A percentile compares a stretch with the other conserved stretches of the same genome.
Evolutionary conservation across 2,329 filamentous ascomycete genomes (phyloP).

Genomic region (Paraconiothyrium sp.): DNA sequence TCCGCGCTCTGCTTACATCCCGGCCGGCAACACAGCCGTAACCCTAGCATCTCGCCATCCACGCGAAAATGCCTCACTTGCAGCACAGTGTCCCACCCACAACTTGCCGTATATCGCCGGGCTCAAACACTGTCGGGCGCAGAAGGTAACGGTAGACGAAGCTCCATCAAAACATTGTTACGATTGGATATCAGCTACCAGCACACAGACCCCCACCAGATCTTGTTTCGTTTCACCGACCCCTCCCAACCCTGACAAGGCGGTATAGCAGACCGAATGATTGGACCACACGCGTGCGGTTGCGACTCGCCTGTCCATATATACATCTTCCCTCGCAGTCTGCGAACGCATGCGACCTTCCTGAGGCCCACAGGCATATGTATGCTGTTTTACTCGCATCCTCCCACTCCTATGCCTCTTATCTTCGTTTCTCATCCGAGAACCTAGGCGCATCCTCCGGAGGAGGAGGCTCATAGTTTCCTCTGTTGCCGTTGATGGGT

Average conservation of each 20-base stretch:
- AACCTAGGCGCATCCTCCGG: constrained; percentile 49
- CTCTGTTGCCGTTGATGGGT: constrained; percentile 76
- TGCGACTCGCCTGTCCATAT: not conserved
- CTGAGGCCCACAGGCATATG: constrained; percentile 2
- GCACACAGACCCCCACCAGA: not conserved
- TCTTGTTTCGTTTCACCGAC: constrained; percentile 6
- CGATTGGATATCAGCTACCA: constrained; percentile 30
- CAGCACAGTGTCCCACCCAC: constrained; percentile 23
- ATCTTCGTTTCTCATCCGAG: constrained; percentile 49
- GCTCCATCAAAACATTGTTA: constrained; percentile 15
- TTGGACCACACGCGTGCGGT: not conserved
- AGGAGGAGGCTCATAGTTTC: constrained; percentile 66
- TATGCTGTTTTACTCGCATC: not conserved
- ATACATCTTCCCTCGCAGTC: not conserved
- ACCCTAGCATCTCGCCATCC: not conserved
- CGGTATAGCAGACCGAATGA: not conserved
- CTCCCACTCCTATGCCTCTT: constrained; percentile 14
- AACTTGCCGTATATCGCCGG: not conserved
- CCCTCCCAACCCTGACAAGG: not conserved
- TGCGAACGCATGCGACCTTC: constrained; percentile 6
- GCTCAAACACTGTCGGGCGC: not conserved
- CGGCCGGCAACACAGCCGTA: not conserved
- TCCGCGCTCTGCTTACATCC: constrained; percentile 12
- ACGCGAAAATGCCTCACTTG: constrained; percentile 45
- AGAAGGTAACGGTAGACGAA: not conserved